Base-by-base conservation (phyloP, 2,329 filamentous ascomycete genomes). In the Tricladium varicosporioides region DNA sequence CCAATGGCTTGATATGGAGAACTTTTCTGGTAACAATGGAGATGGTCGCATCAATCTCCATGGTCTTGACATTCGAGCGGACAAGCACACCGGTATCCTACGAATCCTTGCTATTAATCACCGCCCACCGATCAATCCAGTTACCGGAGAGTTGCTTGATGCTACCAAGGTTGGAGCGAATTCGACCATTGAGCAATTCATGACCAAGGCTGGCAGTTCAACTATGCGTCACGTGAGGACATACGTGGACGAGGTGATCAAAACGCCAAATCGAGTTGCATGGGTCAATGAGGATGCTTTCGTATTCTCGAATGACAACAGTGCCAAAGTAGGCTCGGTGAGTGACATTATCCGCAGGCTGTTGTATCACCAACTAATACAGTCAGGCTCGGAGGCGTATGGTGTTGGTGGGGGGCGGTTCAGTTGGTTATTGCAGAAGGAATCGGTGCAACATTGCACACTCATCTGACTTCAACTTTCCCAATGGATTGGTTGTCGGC, bases 281-380 rank as follows among this genome's bases (percentile, higher is more conserved):
- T 70, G 71, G 58, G 64, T 68, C 1, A 63, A 58, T 11, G 69
- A 71, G 51, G 63, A 72, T 42, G 66, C 66, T 1, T 73, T 74
- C 52, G 62, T 71, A n/a, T 67, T 73, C 46, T 71, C 71, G 2
- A 74, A 74, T 58, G 72, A 73, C 46, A 70, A 73, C 32, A 68
- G 66, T 42, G 51, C 22, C 5, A 74, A 74, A 56, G 53, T 63
- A 42, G 66, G 66, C 47, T 32, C 50, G 14, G 66, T 68, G 60
- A 60, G 64, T 54, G 14, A 14, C 44, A 63, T 57, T 48, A 8
- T 36, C 36, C 27, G 31, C 13, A 53, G 40, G 22, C 11, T 2
- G 54, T 5, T 10, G 40, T 19, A 22, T 33, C 9, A 27, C 1
- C 9, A 31, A 31, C 36, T 58, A 16, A 60, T 31, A 44, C 14